A percentile compares a stretch with the other conserved stretches of the same genome.
These are phyloP conservation scores for Sporopachydermia cereana DNA, from an alignment of 1,139 yeast species.

Conservation along the genomic window DNA sequence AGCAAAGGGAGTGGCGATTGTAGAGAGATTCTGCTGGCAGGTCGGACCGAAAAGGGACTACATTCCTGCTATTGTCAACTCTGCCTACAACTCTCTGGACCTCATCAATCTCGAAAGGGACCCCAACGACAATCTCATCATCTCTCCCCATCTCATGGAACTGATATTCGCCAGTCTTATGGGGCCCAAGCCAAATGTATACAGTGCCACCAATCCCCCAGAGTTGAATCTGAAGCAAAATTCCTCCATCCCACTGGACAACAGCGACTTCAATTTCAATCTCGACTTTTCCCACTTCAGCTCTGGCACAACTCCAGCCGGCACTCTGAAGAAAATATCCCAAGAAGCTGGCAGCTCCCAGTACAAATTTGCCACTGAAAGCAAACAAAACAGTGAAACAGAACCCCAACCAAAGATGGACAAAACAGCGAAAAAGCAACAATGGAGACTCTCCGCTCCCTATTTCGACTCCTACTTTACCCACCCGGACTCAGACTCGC, in stretches of 20 bases:
- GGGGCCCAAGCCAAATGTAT: slow-evolving; percentile 60
- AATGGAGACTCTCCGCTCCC: no score
- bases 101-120: slow-evolving; percentile 61
- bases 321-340: not conserved
- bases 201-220: slow-evolving; percentile 42
- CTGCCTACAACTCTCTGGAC: slow-evolving; percentile 60
- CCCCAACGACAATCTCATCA: slow-evolving; percentile 46
- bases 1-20: slow-evolving; percentile 74
- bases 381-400: no score
- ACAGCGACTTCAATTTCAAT: not conserved
- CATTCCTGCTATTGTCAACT: slow-evolving; percentile 36
- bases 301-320: not conserved
- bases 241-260: not conserved
- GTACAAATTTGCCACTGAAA: not conserved
- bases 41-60: slow-evolving; percentile 36
- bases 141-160: slow-evolving; percentile 54
- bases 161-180: slow-evolving; percentile 51
- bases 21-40: slow-evolving; percentile 46
- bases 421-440: no score
- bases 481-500: slow-evolving; percentile 81
- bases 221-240: slow-evolving; percentile 20
- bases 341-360: slow-evolving; percentile 18
- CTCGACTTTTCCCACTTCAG: not conserved
- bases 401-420: no score
- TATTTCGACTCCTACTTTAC: slow-evolving; percentile 69